A percentile compares a stretch with the other conserved stretches of the same genome.
Conservation (phyloP, 306 rosid genomes). For the Chamaecrista fasciculata region DNA sequence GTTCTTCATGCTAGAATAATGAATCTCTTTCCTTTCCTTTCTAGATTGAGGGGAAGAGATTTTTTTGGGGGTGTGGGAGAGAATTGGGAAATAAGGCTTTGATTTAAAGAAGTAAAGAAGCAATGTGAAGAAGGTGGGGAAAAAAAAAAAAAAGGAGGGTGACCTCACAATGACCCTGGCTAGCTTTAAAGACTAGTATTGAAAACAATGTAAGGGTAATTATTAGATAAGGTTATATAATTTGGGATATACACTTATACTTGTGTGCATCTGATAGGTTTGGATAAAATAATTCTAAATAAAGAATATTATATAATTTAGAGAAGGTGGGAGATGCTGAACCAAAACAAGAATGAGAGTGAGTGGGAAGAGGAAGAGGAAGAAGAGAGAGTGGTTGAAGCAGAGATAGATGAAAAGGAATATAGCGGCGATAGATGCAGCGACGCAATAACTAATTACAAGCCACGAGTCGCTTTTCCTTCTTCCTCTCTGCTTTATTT, state of each 20-base stretch:
- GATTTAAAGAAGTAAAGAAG: slow-evolving; percentile 45
- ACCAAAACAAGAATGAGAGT: not conserved
- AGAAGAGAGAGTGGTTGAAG: slow-evolving; percentile 34
- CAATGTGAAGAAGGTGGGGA: too few species aligned
- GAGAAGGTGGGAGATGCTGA: not conserved
- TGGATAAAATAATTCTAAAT: not conserved
- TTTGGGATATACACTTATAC: slow-evolving; percentile 14
- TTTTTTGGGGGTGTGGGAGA: slow-evolving; percentile 17
- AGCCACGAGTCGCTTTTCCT: slow-evolving; percentile 62
- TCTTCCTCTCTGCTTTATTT: slow-evolving; percentile 35
- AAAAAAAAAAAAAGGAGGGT: too few species aligned
- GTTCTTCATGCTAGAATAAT: slow-evolving; percentile 55
- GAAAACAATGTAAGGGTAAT: slow-evolving; percentile 13
- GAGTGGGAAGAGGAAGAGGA: not conserved
- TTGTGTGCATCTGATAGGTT: not conserved
- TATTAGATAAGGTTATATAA: not conserved
- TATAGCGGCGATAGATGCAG: slow-evolving; percentile 14
- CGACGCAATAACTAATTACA: slow-evolving; percentile 59
- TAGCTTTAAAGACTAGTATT: not conserved
- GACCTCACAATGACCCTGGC: slow-evolving; percentile 44
- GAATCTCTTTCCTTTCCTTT: slow-evolving; percentile 20
- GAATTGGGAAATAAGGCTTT: slow-evolving; percentile 29
- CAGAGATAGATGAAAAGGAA: not conserved
- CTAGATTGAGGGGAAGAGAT: not conserved
- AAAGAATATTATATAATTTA: not conserved